phyloP scores from a whole-genome alignment of 2,329 filamentous ascomycete genomes.

The Fusarium sp. region DNA sequence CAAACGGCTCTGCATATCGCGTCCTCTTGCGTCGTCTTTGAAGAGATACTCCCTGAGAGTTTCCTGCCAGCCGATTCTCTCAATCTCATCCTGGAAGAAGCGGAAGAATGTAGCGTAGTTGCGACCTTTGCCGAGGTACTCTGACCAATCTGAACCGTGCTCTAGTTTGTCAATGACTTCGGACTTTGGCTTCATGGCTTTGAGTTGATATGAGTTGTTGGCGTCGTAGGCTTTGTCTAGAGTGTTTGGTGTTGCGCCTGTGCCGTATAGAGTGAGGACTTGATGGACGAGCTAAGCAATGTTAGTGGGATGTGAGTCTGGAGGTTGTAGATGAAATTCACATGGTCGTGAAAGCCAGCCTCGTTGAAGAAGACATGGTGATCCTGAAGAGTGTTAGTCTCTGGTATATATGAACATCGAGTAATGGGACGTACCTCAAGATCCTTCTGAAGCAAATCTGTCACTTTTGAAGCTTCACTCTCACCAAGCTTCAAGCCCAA shows the following conservation, averaged over 20 bases:
- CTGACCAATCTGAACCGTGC: slow-evolving; percentile 65
- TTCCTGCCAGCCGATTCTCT: slow-evolving; percentile 68
- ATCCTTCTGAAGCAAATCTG: slow-evolving; percentile 80
- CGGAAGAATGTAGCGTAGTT: slow-evolving; percentile 79
- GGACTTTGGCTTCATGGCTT: slow-evolving; percentile 60
- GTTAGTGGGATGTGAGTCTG: not conserved
- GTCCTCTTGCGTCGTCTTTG: slow-evolving; percentile 70
- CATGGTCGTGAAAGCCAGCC: slow-evolving; percentile 84
- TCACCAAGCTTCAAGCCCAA: slow-evolving; percentile 62
- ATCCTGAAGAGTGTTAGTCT: slow-evolving; percentile 34
- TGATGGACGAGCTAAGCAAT: slow-evolving; percentile 74
- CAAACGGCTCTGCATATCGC: slow-evolving; percentile 77
- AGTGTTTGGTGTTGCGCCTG: slow-evolving; percentile 71
- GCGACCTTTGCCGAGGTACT: slow-evolving; percentile 70
- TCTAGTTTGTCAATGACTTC: slow-evolving; percentile 66
- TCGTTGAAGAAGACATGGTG: slow-evolving; percentile 87
- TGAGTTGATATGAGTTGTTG: slow-evolving; percentile 76
- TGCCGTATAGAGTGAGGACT: slow-evolving; percentile 79
- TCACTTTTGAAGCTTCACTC: slow-evolving; percentile 72
- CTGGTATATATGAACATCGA: not conserved
- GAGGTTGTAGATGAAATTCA: slow-evolving; percentile 44
- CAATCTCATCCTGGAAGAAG: slow-evolving; percentile 83
- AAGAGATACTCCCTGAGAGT: slow-evolving; percentile 78
- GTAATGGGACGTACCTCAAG: slow-evolving; percentile 62
- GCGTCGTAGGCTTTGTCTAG: slow-evolving; percentile 74